A percentile compares a stretch with the other conserved stretches of the same genome.
These are phyloP conservation scores for Solanum hybrid DNA, from an alignment of 305 asterid species.

Conservation along the genomic window DNA sequence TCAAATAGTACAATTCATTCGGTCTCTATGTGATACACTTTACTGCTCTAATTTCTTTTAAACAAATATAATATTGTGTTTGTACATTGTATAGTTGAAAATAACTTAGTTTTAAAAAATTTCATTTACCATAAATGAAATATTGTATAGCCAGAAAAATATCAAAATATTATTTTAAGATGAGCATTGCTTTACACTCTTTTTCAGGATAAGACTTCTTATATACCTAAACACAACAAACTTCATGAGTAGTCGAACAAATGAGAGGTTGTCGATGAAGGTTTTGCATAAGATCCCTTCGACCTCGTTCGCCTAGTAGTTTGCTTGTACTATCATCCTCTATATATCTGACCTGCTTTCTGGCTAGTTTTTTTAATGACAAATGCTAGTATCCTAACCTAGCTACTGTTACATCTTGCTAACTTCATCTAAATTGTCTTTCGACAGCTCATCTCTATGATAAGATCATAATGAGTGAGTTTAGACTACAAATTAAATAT, in stretches of 20 bases:
- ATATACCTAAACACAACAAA: background rate
- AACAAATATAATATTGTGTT: background rate
- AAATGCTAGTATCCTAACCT: background rate
- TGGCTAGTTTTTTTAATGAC: background rate
- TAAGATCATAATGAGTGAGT: background rate
- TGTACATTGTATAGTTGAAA: background rate
- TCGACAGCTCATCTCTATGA: background rate
- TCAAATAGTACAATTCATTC: background rate
- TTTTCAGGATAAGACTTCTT: too few species aligned
- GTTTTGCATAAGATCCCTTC: background rate
- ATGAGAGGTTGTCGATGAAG: background rate
- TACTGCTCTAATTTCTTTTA: background rate
- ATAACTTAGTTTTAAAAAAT: too few species aligned
- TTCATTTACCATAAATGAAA: too few species aligned
- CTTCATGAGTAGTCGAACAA: background rate
- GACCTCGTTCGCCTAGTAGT: background rate
- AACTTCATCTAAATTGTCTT: background rate
- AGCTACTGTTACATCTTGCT: background rate
- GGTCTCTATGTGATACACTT: accelerated
- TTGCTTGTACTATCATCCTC: background rate
- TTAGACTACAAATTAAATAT: background rate
- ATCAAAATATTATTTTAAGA: background rate
- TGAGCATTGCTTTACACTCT: background rate
- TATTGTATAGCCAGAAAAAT: background rate
- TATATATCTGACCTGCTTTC: accelerated